phyloP scores from a whole-genome alignment of 768 basidiomycete genomes.

The Tylopilus cervinicoccineus region DNA sequence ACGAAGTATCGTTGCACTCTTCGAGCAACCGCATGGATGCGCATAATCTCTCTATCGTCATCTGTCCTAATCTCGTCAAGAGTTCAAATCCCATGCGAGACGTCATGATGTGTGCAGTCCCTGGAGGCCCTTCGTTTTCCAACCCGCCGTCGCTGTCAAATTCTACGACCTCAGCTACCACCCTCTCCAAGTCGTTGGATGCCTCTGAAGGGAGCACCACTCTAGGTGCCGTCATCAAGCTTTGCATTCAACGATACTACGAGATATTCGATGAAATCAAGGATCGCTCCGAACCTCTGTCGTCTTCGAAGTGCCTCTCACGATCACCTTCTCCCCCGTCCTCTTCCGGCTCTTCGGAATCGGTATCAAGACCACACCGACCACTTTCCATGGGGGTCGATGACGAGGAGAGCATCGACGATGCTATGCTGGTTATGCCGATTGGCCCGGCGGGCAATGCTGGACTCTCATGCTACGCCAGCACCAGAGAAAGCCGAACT shows the following conservation, averaged over 20 bases:
- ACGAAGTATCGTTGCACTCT: constrained; percentile 71
- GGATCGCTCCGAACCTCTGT: constrained; percentile 63
- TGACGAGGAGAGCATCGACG: constrained; percentile 73
- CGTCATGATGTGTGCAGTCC: constrained; percentile 68
- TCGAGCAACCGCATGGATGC: constrained; percentile 77
- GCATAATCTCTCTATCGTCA: constrained; percentile 74
- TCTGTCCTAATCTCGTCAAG: constrained; percentile 76
- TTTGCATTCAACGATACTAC: constrained; percentile 80
- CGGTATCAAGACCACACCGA: constrained; percentile 20
- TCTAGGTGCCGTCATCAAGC: constrained; percentile 64
- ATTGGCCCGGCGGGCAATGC: constrained; percentile 42
- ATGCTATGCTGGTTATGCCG: constrained; percentile 71
- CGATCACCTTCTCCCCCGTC: constrained; percentile 30
- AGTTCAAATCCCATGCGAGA: constrained; percentile 65
- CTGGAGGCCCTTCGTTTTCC: constrained; percentile 42
- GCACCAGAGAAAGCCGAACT: constrained; percentile 9
- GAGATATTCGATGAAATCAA: constrained; percentile 82
- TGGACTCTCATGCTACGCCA: constrained; percentile 6
- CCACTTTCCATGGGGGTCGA: constrained; percentile 35
- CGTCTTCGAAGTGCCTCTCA: constrained; percentile 22
- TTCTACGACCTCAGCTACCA: constrained; percentile 12
- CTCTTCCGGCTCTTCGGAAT: constrained; percentile 18
- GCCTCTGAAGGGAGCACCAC: constrained; percentile 51
- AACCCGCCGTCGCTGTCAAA: constrained; percentile 21
- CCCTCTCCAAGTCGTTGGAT: constrained; percentile 23